phyloP scores from a whole-genome alignment of 129 eudicot species.

The Tagetes erecta region DNA sequence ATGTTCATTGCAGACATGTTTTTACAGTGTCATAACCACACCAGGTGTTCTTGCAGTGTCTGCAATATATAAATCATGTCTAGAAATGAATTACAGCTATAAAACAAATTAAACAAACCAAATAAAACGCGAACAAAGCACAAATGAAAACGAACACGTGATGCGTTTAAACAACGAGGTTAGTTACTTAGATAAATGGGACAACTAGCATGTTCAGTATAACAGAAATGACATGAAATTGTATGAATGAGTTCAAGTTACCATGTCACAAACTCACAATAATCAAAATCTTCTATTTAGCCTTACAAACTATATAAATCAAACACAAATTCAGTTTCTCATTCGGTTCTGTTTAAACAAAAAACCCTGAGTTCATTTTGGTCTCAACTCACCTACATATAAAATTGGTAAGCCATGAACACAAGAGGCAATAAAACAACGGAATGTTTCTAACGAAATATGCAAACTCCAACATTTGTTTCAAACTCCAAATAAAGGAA shows the following conservation, averaged over 20 bases:
- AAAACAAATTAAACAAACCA: background rate
- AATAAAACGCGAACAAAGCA: background rate
- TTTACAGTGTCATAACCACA: slow-evolving; percentile 23
- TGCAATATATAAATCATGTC: slow-evolving; percentile 10
- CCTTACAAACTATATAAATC: background rate
- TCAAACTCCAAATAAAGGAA: too few species aligned
- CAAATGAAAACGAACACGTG: background rate
- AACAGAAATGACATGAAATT: slow-evolving; percentile 10
- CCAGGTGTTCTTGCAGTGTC: slow-evolving; percentile 13
- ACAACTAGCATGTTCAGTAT: background rate
- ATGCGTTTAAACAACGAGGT: background rate
- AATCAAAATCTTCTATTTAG: background rate
- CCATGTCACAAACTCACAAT: slow-evolving; percentile 7
- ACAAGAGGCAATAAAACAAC: too few species aligned
- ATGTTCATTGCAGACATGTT: slow-evolving; percentile 38
- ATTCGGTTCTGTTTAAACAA: too few species aligned
- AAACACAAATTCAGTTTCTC: too few species aligned
- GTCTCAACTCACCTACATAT: too few species aligned
- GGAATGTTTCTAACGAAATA: too few species aligned
- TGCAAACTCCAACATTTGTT: too few species aligned
- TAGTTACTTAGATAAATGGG: background rate
- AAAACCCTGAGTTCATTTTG: too few species aligned
- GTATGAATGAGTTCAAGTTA: slow-evolving; percentile 1
- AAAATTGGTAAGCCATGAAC: too few species aligned
- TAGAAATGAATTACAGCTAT: background rate